These are phyloP conservation scores for Achlya hypogyna DNA, from an alignment of 352 stramenopile species.

Conservation along the genomic window DNA sequence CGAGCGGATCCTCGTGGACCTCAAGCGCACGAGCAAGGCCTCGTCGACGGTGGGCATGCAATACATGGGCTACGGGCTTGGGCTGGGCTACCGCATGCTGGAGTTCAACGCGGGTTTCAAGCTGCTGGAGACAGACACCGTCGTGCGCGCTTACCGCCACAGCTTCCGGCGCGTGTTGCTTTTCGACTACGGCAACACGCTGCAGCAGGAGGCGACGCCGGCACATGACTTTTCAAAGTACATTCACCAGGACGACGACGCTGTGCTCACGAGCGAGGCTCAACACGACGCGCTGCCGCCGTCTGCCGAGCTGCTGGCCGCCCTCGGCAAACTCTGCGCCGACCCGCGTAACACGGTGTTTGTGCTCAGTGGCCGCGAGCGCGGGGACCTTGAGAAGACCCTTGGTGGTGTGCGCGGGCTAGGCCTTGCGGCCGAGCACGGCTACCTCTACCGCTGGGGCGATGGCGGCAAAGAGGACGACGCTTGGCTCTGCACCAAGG, in stretches of 20 bases:
- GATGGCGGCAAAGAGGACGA: conserved; percentile 39
- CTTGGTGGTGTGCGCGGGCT: conserved; percentile 92
- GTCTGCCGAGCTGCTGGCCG: conserved; percentile 72
- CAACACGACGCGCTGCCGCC: conserved; percentile 34
- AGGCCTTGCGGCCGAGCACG: conserved; percentile 96
- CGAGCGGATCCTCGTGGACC: conserved; percentile 93
- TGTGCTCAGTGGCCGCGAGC: conserved; percentile 95
- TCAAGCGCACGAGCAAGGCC: conserved; percentile 90
- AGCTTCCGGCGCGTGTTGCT: conserved; percentile 90
- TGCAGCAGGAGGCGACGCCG: conserved; percentile 83
- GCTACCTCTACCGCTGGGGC: conserved; percentile 97
- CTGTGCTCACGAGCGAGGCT: conserved; percentile 22
- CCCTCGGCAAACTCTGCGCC: conserved; percentile 86
- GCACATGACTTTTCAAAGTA: conserved; percentile 80
- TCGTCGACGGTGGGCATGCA: conserved; percentile 82
- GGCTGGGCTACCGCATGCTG: conserved; percentile 93
- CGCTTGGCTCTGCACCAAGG: conserved; percentile 76
- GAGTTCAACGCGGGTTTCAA: conserved; percentile 95
- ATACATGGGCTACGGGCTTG: conserved; percentile 87
- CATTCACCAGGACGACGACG: conserved; percentile 35
- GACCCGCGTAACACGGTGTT: conserved; percentile 98
- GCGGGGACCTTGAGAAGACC: conserved; percentile 88
- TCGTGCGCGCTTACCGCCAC: conserved; percentile 84
- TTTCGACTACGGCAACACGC: conserved; percentile 98
- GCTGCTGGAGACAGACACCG: conserved; percentile 85